Conservation (phyloP, 2,329 filamentous ascomycete species). For the Aureobasidium mangrovei region DNA sequence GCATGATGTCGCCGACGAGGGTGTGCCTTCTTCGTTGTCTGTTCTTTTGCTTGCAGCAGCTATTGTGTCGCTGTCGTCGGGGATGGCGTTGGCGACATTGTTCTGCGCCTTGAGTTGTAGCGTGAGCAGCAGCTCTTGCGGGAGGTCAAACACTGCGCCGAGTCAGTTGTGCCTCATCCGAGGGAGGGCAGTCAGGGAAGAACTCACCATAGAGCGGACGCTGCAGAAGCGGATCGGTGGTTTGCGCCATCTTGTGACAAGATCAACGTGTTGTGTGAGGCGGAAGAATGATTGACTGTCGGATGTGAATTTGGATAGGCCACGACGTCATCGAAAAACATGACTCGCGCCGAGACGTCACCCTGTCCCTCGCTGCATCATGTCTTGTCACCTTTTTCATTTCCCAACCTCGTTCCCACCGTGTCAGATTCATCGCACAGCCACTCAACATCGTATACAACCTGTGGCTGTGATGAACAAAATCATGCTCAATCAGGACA, state of each 20-base stretch:
- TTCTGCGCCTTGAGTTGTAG: constrained; percentile 48
- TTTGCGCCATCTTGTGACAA: constrained; percentile 21
- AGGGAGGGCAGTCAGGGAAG: constrained; percentile 15
- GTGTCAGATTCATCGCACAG: too few species aligned
- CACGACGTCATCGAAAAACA: neutral
- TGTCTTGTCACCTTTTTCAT: too few species aligned
- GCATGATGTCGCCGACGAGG: constrained; percentile 62
- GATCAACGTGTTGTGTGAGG: neutral
- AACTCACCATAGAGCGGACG: constrained; percentile 42
- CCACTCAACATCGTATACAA: too few species aligned
- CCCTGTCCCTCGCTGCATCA: too few species aligned
- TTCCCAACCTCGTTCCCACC: too few species aligned
- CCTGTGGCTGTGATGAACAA: too few species aligned
- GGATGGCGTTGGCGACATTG: constrained; percentile 7
- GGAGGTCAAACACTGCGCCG: constrained; percentile 68
- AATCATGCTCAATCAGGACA: too few species aligned
- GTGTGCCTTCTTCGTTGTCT: constrained; percentile 35
- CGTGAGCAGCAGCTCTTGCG: constrained; percentile 60
- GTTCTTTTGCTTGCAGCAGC: constrained; percentile 20
- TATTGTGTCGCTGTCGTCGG: neutral
- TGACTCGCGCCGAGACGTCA: neutral
- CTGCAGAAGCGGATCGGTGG: constrained; percentile 32
- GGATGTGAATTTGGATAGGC: neutral
- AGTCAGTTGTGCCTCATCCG: constrained; percentile 10
- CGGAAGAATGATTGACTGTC: neutral